Conservation (phyloP, 2,329 filamentous ascomycete species). For the Venturia asperata region DNA sequence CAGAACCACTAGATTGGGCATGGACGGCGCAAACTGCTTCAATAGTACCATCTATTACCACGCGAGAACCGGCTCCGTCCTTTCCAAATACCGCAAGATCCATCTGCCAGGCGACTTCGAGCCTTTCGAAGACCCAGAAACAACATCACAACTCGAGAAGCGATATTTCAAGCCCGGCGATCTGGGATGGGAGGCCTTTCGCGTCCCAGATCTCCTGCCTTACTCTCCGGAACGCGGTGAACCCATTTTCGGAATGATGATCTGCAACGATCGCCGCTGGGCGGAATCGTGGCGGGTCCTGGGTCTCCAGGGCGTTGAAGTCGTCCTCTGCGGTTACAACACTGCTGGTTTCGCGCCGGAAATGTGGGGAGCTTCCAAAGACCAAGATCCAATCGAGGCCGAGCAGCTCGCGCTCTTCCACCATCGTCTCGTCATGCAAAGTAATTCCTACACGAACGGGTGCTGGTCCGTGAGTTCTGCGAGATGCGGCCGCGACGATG, state of each 20-base stretch:
- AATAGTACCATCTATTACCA: slow-evolving; percentile 45
- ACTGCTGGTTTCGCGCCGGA: slow-evolving; percentile 44
- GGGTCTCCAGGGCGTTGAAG: slow-evolving; percentile 44
- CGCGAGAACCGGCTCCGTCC: slow-evolving; percentile 31
- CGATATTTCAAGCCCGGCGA: slow-evolving; percentile 47
- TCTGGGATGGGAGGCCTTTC: slow-evolving; percentile 46
- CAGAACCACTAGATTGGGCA: slow-evolving; percentile 34
- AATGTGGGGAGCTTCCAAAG: slow-evolving; percentile 34
- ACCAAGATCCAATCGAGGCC: slow-evolving; percentile 38
- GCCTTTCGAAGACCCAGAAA: slow-evolving; percentile 39
- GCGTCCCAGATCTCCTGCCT: slow-evolving; percentile 38
- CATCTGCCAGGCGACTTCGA: slow-evolving; percentile 45
- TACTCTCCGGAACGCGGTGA: slow-evolving; percentile 37
- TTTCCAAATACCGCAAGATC: slow-evolving; percentile 46
- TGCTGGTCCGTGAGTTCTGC: slow-evolving; percentile 44
- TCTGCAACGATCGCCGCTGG: slow-evolving; percentile 50
- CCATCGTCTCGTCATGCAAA: slow-evolving; percentile 46
- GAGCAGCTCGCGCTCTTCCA: slow-evolving; percentile 43
- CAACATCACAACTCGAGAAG: slow-evolving; percentile 49
- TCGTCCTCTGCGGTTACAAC: slow-evolving; percentile 45
- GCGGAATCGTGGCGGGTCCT: slow-evolving; percentile 46
- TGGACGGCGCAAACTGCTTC: slow-evolving; percentile 30
- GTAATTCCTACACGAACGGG: slow-evolving; percentile 45
- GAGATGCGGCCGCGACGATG: slow-evolving; percentile 45
- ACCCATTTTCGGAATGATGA: slow-evolving; percentile 48